Evolutionary conservation across 257 asterid genomes (phyloP).

Genomic region (Phtheirospermum japonicum): DNA sequence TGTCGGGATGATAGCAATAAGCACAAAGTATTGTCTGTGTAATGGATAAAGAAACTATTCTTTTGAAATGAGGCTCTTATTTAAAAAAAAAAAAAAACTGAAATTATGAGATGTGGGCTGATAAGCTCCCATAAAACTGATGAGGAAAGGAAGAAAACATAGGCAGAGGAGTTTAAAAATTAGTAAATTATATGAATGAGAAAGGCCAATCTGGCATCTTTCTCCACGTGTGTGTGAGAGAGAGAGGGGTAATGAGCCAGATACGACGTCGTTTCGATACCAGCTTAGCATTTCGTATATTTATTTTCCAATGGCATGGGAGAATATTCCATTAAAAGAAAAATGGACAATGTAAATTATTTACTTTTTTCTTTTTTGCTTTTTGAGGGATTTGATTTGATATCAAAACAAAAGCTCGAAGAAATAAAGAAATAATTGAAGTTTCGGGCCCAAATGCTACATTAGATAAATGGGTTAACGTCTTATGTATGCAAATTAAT

Average conservation of each 20-base stretch:
- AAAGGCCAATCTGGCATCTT: not conserved
- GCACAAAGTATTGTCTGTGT: not conserved
- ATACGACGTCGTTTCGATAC: not conserved
- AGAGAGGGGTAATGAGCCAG: constrained; percentile 26
- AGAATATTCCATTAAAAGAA: not conserved
- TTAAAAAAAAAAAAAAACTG: not conserved
- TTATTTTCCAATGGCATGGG: not conserved
- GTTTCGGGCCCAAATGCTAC: too few relatives aligned
- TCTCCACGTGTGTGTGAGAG: constrained; percentile 4
- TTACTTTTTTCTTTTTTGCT: too few relatives aligned
- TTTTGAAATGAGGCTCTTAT: not conserved
- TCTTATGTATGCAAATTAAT: too few relatives aligned
- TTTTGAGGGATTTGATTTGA: too few relatives aligned
- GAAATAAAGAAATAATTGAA: too few relatives aligned
- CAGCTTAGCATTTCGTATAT: not conserved
- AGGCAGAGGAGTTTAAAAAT: not conserved
- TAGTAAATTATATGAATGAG: not conserved
- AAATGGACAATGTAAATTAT: too few relatives aligned
- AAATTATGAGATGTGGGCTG: not conserved
- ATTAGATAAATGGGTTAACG: too few relatives aligned
- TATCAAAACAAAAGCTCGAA: not conserved
- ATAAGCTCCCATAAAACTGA: not conserved
- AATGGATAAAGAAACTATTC: not conserved
- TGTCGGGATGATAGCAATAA: too few relatives aligned
- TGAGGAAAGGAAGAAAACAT: constrained; percentile 4